These are phyloP conservation scores for Flaveria bidentis DNA, from an alignment of 129 eudicot species.

Conservation along the genomic window DNA sequence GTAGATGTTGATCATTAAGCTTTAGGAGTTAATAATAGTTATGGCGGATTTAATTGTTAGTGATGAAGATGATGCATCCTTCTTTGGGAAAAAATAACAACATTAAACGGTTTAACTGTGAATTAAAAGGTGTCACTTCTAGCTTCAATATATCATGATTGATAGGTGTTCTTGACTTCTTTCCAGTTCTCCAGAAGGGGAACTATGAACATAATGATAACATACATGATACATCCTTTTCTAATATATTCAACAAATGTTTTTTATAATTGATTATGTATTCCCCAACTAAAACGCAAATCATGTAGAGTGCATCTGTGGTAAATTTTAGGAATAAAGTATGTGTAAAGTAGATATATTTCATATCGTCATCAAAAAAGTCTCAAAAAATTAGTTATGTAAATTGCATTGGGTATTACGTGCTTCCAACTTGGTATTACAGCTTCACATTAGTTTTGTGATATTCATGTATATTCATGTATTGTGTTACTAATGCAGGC, in stretches of 20 bases:
- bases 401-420: neutral
- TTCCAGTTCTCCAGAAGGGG: too few relatives aligned
- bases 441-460: neutral
- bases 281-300: too few relatives aligned
- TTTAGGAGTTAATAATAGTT: neutral
- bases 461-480: neutral
- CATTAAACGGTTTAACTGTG: too few relatives aligned
- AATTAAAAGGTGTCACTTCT: too few relatives aligned
- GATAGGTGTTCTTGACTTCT: too few relatives aligned
- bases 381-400: too few relatives aligned
- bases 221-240: slow-evolving; percentile 3
- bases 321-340: too few relatives aligned
- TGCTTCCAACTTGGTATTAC: slow-evolving; percentile 4
- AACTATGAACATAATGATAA: neutral
- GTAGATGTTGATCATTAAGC: neutral
- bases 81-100: too few relatives aligned
- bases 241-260: neutral
- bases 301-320: too few relatives aligned
- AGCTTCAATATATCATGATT: too few relatives aligned
- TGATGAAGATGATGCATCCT: neutral
- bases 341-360: too few relatives aligned
- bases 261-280: neutral
- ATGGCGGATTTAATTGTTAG: neutral
- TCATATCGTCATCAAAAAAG: too few relatives aligned
- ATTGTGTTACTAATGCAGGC: slow-evolving; percentile 49